Conservation (phyloP, 495 filamentous ascomycete genomes). For the Achaetomiella virescens region DNA sequence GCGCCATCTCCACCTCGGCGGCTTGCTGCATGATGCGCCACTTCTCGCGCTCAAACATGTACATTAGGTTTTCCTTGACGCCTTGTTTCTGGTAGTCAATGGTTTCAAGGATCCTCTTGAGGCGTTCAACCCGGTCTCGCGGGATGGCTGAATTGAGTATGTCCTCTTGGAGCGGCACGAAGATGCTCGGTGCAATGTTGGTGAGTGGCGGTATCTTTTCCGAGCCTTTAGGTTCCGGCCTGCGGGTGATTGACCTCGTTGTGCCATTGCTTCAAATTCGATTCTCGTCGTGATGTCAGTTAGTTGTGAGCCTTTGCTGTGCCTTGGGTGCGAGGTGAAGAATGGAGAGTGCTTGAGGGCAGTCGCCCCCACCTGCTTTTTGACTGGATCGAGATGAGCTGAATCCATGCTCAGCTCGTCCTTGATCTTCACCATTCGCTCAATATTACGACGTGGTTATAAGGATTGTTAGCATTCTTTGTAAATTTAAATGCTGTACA, state of each 20-base stretch:
- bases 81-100: slow-evolving; percentile 37
- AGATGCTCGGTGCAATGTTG: slow-evolving; percentile 36
- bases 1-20: slow-evolving; percentile 54
- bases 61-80: slow-evolving; percentile 39
- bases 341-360: neutral
- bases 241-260: slow-evolving; percentile 46
- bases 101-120: slow-evolving; percentile 31
- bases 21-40: slow-evolving; percentile 42
- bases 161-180: slow-evolving; percentile 36
- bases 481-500: no score
- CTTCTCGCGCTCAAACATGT: slow-evolving; percentile 36
- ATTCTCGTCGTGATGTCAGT: neutral
- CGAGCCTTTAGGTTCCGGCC: slow-evolving; percentile 26
- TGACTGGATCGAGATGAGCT: no score
- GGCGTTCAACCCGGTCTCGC: slow-evolving; percentile 26
- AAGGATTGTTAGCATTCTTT: no score
- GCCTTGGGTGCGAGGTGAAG: neutral
- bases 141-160: slow-evolving; percentile 24
- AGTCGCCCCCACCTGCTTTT: neutral
- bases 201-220: slow-evolving; percentile 30
- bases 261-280: neutral
- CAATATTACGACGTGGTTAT: no score
- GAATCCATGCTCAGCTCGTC: no score
- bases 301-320: neutral
- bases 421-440: no score